phyloP scores from a whole-genome alignment of 306 rosid genomes.

The Boehmeria nivea region DNA sequence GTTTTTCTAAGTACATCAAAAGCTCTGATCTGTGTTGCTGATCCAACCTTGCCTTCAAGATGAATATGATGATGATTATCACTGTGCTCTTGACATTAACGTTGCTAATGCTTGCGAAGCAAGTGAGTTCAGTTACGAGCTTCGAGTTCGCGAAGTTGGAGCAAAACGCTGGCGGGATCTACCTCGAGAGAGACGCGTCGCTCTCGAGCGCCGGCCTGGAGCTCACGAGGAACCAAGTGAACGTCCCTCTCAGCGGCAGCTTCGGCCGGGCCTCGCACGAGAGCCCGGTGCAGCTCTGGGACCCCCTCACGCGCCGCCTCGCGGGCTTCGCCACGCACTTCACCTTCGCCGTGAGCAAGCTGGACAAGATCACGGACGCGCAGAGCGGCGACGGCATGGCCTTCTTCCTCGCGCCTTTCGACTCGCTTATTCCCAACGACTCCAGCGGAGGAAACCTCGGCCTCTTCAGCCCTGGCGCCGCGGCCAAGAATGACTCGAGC shows the following conservation, averaged over 20 bases:
- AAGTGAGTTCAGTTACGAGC: slow-evolving; percentile 32
- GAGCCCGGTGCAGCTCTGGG: slow-evolving; percentile 10
- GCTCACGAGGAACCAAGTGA: slow-evolving; percentile 51
- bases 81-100: too few species aligned
- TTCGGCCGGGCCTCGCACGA: slow-evolving; percentile 43
- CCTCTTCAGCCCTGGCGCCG: too few species aligned
- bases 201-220: slow-evolving; percentile 40
- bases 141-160: slow-evolving; percentile 42
- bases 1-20: too few species aligned
- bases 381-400: slow-evolving; percentile 6
- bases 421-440: not conserved
- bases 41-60: too few species aligned
- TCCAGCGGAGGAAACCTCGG: slow-evolving; percentile 5
- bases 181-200: slow-evolving; percentile 49
- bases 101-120: not conserved
- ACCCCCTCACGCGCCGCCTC: not conserved
- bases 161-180: slow-evolving; percentile 25
- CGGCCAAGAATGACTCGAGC: not conserved
- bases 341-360: not conserved
- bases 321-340: slow-evolving; percentile 6
- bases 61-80: too few species aligned
- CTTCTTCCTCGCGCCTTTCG: slow-evolving; percentile 13
- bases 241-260: slow-evolving; percentile 19
- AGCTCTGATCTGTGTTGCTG: too few species aligned
- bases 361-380: too few species aligned